phyloP scores from a whole-genome alignment of 768 basidiomycete species.

The Tulasnella sp. region DNA sequence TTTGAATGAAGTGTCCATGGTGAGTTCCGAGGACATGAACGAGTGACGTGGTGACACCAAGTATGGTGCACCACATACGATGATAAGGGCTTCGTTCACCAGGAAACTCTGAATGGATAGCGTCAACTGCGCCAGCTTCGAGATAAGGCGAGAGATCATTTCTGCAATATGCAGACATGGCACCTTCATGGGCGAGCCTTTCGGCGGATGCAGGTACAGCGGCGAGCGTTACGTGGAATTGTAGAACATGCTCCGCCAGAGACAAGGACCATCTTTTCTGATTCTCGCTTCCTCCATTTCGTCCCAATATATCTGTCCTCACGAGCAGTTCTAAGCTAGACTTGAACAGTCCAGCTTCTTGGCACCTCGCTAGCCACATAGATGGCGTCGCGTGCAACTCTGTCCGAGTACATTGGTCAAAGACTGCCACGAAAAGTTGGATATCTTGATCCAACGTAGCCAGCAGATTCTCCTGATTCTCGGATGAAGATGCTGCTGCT shows the following conservation, averaged over 20 bases:
- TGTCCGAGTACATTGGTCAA: constrained; percentile 60
- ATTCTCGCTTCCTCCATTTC: neutral
- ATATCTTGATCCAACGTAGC: constrained; percentile 60
- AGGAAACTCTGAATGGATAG: constrained; percentile 52
- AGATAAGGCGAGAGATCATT: constrained; percentile 67
- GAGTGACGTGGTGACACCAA: constrained; percentile 63
- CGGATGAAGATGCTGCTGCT: constrained; percentile 23
- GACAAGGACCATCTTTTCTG: constrained; percentile 28
- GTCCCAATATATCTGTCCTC: constrained; percentile 52
- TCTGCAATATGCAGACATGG: constrained; percentile 69
- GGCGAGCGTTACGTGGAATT: constrained; percentile 78
- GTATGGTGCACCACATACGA: constrained; percentile 69
- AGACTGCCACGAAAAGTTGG: constrained; percentile 68
- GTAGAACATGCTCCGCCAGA: constrained; percentile 61
- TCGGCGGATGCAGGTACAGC: constrained; percentile 68
- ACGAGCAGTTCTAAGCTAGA: constrained; percentile 61
- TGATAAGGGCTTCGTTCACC: constrained; percentile 71
- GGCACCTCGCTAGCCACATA: constrained; percentile 66
- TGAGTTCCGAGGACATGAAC: constrained; percentile 44
- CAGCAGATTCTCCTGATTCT: constrained; percentile 17
- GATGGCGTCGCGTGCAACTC: constrained; percentile 57
- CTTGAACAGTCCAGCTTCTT: constrained; percentile 67
- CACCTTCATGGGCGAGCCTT: constrained; percentile 69
- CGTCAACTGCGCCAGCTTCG: constrained; percentile 58
- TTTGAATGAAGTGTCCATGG: constrained; percentile 60